Evolutionary conservation across 805 yeast genomes (phyloP), one percentile per base, ranked within the genome.

Genomic region (Wickerhamiella azymoides): DNA sequence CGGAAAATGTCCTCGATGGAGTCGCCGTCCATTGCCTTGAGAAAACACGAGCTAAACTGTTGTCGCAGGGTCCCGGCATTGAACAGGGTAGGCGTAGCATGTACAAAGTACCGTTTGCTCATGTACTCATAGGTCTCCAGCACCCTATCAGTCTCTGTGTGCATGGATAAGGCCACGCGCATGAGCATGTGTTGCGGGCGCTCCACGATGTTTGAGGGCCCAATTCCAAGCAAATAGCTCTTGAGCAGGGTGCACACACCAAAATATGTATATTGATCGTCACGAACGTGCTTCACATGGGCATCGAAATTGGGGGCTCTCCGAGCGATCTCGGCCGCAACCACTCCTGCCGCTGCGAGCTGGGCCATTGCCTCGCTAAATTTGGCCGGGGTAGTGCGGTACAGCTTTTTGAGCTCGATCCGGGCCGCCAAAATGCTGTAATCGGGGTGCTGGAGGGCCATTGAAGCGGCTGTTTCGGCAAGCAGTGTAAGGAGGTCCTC

Each of bases 361-460:
- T 74, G 74, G 45, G 71, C 69, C 47, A 82, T 66, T 43, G 83
- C 88, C 51, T 74, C 76, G 28, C 89, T 78, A 56, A 82, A 89
- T 56, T 71, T 80, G 60, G 79, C 76, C 32, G 83, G 77, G 28
- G 96, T 85, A 63, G 83, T 88, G 63, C 82, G 84, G 66, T 86
- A 95, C 56, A 89, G 71, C 60, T 82, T 80, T 17, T 94, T 80
- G 48, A 86, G 78, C 10, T 94, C 93, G 48, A 89, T 77, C 67
- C 96, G 76, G 18, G 96, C 96, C 38, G 95, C 66, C 14, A 62
- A 69, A 27, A 77, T 74, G 17, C 95, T 93, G 59, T 89, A 88
- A 65, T 89, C 96, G 14, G 97, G 96, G 62, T 89, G 96, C 51
- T 82, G 74, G 13, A 96, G 88, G 46, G 94, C 82, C 94, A 89